A percentile compares a stretch with the other conserved stretches of the same genome.
These are phyloP conservation scores for Neofusicoccum umdonicola DNA, from an alignment of 2,329 filamentous ascomycete genomes.

Conservation along the genomic window DNA sequence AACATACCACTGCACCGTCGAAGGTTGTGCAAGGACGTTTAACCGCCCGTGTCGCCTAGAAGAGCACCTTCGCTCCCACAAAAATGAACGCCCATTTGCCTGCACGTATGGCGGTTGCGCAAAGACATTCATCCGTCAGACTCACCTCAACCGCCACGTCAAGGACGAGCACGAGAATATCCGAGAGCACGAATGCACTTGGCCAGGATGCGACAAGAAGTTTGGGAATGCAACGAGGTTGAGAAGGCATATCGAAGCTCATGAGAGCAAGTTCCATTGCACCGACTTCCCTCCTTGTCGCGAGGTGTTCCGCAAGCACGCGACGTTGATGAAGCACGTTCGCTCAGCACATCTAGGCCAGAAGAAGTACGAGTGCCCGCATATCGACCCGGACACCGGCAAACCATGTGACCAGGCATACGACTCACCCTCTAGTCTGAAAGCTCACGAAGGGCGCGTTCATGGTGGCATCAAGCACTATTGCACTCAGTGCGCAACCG, in stretches of 20 bases:
- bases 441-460: constrained; percentile 66
- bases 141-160: constrained; percentile 81
- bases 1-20: constrained; percentile 71
- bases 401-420: constrained; percentile 66
- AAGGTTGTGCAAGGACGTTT: constrained; percentile 77
- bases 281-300: constrained; percentile 67
- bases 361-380: constrained; percentile 68
- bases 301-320: constrained; percentile 81
- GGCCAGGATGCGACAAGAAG: constrained; percentile 70
- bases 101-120: constrained; percentile 70
- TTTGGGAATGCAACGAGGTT: constrained; percentile 80
- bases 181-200: constrained; percentile 68
- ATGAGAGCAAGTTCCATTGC: constrained; percentile 74
- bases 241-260: constrained; percentile 72
- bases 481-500: constrained; percentile 68
- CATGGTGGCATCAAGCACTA: constrained; percentile 71
- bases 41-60: constrained; percentile 79
- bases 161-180: constrained; percentile 72
- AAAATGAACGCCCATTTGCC: constrained; percentile 74
- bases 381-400: constrained; percentile 53
- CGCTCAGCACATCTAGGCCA: constrained; percentile 70
- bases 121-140: constrained; percentile 82
- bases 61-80: constrained; percentile 81
- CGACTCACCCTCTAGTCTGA: constrained; percentile 68
- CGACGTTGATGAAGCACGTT: constrained; percentile 81